Evolutionary conservation across 1,139 yeast genomes (phyloP).

Genomic region (Candida tropicalis): DNA sequence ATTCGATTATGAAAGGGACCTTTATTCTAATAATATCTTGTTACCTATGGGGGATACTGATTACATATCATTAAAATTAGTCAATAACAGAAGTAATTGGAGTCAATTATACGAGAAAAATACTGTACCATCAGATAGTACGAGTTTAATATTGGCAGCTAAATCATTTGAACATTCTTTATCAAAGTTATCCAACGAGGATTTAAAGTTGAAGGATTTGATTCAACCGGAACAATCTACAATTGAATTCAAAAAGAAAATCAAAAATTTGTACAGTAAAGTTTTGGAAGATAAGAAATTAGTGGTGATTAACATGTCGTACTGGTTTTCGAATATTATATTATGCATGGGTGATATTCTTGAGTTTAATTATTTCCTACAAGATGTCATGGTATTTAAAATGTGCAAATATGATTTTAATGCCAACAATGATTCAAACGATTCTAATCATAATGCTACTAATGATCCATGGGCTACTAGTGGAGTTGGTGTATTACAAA

Average conservation of each 20-base stretch:
- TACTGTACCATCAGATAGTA: constrained; percentile 13
- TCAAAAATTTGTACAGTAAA: constrained; percentile 11
- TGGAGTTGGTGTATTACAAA: neutral
- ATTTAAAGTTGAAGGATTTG: constrained; percentile 13
- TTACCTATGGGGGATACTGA: constrained; percentile 20
- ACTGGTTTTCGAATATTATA: constrained; percentile 29
- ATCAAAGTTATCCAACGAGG: constrained; percentile 28
- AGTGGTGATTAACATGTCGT: constrained; percentile 32
- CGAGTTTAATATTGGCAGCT: constrained; percentile 24
- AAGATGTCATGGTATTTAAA: constrained; percentile 18
- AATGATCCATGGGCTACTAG: neutral
- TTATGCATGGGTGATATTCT: constrained; percentile 26
- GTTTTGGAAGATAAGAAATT: constrained; percentile 19
- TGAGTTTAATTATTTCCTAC: constrained; percentile 15
- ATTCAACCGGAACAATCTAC: constrained; percentile 10
- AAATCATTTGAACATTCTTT: constrained; percentile 29
- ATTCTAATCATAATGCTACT: neutral
- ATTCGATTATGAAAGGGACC: constrained; percentile 19
- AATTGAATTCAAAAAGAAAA: constrained; percentile 10
- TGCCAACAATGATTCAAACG: neutral
- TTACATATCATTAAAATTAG: constrained; percentile 12
- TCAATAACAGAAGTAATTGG: constrained; percentile 15
- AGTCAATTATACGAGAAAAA: constrained; percentile 14
- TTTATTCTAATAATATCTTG: constrained; percentile 16
- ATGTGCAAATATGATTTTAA: constrained; percentile 15